Percentiles rank a stretch among this genome's conserved stretches.
phyloP scores from a whole-genome alignment of 345 rosid genomes.

The Gossypium bickii region DNA sequence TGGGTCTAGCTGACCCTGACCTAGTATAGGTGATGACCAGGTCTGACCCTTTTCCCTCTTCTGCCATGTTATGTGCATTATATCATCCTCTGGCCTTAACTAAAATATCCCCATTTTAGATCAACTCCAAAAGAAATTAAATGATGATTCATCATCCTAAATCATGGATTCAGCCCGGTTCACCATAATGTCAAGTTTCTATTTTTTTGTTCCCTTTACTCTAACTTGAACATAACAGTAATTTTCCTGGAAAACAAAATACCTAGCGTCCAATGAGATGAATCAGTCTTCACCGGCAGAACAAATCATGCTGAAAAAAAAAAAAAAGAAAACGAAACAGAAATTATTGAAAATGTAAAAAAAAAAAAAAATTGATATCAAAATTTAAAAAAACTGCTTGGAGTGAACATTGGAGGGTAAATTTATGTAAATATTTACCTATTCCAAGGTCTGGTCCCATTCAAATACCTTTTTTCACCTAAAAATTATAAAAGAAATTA shows the following conservation, averaged over 20 bases:
- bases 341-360: not conserved
- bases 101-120: conserved; percentile 4
- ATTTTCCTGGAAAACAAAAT: not conserved
- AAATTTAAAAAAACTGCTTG: conserved; percentile 46
- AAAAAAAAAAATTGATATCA: not conserved
- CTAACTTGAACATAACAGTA: not conserved
- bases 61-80: conserved; percentile 78
- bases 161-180: not conserved
- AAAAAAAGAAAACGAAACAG: not conserved
- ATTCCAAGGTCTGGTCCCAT: conserved; percentile 94
- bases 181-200: not conserved
- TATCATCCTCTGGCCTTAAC: conserved; percentile 57
- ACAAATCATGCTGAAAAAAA: conserved; percentile 57
- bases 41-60: conserved; percentile 93
- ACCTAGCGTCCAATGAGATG: conserved; percentile 92
- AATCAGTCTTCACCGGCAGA: conserved; percentile 73
- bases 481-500: not conserved
- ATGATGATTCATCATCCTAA: not conserved
- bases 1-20: conserved; percentile 75
- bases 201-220: not conserved
- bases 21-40: conserved; percentile 78
- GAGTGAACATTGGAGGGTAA: conserved; percentile 64
- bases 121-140: not conserved
- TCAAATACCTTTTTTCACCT: conserved; percentile 81
- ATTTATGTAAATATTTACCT: conserved; percentile 69